These are phyloP conservation scores for Chiua virens DNA, from an alignment of 768 basidiomycete species.

Conservation along the genomic window DNA sequence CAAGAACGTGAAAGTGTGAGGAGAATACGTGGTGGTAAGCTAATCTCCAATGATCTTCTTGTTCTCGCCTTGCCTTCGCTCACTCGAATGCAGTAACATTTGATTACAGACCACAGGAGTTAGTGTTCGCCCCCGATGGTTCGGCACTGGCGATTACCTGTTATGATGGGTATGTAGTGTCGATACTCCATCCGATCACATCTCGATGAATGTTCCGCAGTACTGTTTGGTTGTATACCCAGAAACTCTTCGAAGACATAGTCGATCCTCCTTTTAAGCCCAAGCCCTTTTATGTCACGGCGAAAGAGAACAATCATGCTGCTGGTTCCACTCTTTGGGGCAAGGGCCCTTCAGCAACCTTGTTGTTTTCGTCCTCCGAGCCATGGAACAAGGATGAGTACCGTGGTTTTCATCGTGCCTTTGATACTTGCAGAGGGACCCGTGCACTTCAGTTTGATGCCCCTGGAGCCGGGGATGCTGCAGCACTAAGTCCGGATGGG, in stretches of 20 bases:
- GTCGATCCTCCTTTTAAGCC: constrained; percentile 11
- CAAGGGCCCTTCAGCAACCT: constrained; percentile 31
- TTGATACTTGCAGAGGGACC: constrained; percentile 38
- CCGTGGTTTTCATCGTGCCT: constrained; percentile 50
- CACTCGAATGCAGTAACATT: constrained; percentile 18
- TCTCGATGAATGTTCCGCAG: constrained; percentile 11
- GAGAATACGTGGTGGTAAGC: constrained; percentile 18
- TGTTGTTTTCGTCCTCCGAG: constrained; percentile 60
- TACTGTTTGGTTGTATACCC: constrained; percentile 19
- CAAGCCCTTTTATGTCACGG: constrained; percentile 15
- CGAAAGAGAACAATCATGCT: constrained; percentile 23
- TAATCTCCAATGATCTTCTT: background rate
- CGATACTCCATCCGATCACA: background rate
- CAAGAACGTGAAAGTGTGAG: constrained; percentile 8
- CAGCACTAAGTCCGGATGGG: constrained; percentile 48
- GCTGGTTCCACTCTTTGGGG: constrained; percentile 60
- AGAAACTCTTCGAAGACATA: constrained; percentile 24
- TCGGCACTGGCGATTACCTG: constrained; percentile 39
- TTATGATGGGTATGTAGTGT: constrained; percentile 26
- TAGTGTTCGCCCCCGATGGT: constrained; percentile 45
- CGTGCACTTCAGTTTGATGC: constrained; percentile 41
- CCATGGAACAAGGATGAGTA: constrained; percentile 25
- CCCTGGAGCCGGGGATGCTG: constrained; percentile 52
- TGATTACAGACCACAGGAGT: constrained; percentile 38
- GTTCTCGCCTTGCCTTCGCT: background rate